Evolutionary conservation across 192 early-diverging fungal genomes (phyloP).

Genomic region (Coemansia sp.): DNA sequence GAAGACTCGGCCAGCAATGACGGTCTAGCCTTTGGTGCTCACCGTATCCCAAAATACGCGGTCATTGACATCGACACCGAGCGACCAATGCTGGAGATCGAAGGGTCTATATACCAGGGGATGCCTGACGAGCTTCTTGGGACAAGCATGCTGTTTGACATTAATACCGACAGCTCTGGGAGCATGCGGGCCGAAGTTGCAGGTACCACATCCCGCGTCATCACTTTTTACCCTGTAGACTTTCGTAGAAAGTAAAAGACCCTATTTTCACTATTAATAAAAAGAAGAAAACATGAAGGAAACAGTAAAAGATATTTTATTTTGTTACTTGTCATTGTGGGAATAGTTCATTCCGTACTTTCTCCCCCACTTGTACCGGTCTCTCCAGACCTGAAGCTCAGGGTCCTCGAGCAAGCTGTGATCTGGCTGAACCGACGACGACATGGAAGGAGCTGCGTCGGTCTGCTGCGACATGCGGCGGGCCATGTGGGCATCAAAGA

Average conservation of each 20-base stretch:
- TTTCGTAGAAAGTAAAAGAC: conserved; percentile 11
- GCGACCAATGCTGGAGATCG: conserved; percentile 40
- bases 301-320: not conserved
- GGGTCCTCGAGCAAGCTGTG: conserved; percentile 45
- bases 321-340: conserved; percentile 39
- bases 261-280: not conserved
- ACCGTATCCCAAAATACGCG: conserved; percentile 24
- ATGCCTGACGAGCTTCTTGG: conserved; percentile 39
- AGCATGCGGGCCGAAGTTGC: conserved; percentile 18
- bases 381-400: conserved; percentile 47
- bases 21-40: too few species aligned
- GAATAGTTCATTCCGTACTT: conserved; percentile 54
- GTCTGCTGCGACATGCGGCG: conserved; percentile 26
- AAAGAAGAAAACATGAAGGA: too few species aligned
- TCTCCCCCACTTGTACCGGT: conserved; percentile 53
- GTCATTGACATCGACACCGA: conserved; percentile 42
- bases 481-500: conserved; percentile 14
- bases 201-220: conserved; percentile 28
- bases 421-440: conserved; percentile 27
- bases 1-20: not conserved
- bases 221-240: conserved; percentile 29
- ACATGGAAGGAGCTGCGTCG: not conserved
- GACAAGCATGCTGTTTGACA: conserved; percentile 38
- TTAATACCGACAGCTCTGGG: conserved; percentile 11
- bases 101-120: conserved; percentile 39